Evolutionary conservation across 805 yeast genomes (phyloP).

Genomic region (Nematodospora valgi): DNA sequence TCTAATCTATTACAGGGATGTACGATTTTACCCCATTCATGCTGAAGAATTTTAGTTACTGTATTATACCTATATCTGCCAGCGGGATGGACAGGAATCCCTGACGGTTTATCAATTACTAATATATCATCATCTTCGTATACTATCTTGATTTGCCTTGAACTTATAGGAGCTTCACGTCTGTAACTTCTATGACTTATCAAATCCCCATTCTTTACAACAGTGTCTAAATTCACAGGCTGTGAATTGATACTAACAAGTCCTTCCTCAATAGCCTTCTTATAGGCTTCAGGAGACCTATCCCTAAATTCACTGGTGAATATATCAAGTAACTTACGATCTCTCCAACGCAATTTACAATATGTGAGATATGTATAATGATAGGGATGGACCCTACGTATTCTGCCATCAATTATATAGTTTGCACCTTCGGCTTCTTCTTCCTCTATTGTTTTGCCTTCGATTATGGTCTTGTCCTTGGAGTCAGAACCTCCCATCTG

Average conservation of each 20-base stretch:
- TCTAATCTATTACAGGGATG: conserved; percentile 87
- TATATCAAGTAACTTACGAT: conserved; percentile 72
- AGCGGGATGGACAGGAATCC: conserved; percentile 94
- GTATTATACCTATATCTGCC: conserved; percentile 78
- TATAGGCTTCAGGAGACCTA: conserved; percentile 63
- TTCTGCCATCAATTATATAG: conserved; percentile 53
- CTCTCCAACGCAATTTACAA: conserved; percentile 91
- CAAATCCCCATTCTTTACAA: conserved; percentile 77
- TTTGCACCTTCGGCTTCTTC: conserved; percentile 59
- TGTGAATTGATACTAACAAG: conserved; percentile 69
- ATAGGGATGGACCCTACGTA: conserved; percentile 80
- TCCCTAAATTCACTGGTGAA: conserved; percentile 85
- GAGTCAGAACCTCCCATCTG: conserved; percentile 33
- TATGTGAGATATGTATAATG: conserved; percentile 86
- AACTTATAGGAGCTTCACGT: conserved; percentile 83
- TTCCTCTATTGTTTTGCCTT: conserved; percentile 41
- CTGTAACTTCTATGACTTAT: conserved; percentile 77
- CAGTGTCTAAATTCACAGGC: conserved; percentile 59
- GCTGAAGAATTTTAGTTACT: conserved; percentile 71
- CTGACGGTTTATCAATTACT: conserved; percentile 90
- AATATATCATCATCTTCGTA: conserved; percentile 71
- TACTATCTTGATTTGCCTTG: conserved; percentile 60
- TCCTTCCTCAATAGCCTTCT: conserved; percentile 50
- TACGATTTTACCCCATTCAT: conserved; percentile 61
- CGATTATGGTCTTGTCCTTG: conserved; percentile 16